Evolutionary conservation across 148 eudicot species (phyloP).

Genomic region (Rhododendron mucronatum): DNA sequence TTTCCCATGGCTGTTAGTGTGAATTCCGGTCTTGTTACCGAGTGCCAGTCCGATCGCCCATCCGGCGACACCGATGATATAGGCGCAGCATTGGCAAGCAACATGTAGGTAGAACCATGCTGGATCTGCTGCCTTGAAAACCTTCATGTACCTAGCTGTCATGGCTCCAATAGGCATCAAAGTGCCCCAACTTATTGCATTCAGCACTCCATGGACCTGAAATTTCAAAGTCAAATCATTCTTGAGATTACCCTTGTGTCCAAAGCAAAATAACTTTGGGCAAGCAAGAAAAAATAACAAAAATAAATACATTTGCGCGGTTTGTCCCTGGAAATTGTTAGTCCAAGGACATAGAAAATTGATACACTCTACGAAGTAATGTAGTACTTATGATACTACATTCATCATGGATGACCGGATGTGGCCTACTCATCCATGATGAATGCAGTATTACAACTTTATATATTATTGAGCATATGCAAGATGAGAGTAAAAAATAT

Average conservation of each 20-base stretch:
- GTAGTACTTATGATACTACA: too few species aligned
- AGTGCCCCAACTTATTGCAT: slow-evolving; percentile 46
- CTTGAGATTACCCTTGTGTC: background rate
- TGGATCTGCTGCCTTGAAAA: slow-evolving; percentile 49
- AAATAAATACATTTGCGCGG: too few species aligned
- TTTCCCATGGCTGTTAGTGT: slow-evolving; percentile 28
- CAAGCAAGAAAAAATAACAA: too few species aligned
- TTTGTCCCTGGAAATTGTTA: too few species aligned
- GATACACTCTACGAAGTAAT: too few species aligned
- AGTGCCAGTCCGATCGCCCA: slow-evolving; percentile 55
- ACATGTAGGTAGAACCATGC: slow-evolving; percentile 60
- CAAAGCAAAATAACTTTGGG: too few species aligned
- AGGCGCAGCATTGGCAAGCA: slow-evolving; percentile 40
- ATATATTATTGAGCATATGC: too few species aligned
- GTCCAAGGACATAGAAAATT: too few species aligned
- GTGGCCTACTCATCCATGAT: too few species aligned
- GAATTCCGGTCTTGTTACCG: slow-evolving; percentile 35
- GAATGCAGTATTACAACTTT: too few species aligned
- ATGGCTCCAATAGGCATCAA: slow-evolving; percentile 52
- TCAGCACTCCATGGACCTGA: slow-evolving; percentile 46
- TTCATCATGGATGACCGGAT: too few species aligned
- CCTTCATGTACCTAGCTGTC: slow-evolving; percentile 47
- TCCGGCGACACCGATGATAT: slow-evolving; percentile 43
- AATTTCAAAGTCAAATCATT: background rate
- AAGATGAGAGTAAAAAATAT: too few species aligned